Evolutionary conservation across 2,329 filamentous ascomycete genomes (phyloP).

Genomic region (Alternaria angustiovoidea): DNA sequence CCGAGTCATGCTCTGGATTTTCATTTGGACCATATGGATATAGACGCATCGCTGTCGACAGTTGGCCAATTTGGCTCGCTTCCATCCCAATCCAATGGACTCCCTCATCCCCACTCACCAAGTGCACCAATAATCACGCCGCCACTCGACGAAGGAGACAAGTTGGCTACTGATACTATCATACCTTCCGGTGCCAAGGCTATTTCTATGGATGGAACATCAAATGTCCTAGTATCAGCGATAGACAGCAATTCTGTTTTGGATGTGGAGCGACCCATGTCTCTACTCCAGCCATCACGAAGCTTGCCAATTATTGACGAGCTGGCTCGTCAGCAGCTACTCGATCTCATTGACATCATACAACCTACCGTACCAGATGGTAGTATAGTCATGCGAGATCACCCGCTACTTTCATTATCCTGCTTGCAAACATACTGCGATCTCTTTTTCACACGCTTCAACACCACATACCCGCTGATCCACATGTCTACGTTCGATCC

Average conservation of each 20-base stretch:
- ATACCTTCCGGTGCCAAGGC: neutral
- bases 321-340: constrained; percentile 51
- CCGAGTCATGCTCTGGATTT: constrained; percentile 34
- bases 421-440: constrained; percentile 66
- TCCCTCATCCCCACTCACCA: constrained; percentile 30
- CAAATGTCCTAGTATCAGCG: neutral
- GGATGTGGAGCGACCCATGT: constrained; percentile 46
- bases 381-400: constrained; percentile 56
- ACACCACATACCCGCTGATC: constrained; percentile 67
- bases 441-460: constrained; percentile 68
- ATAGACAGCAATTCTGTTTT: neutral
- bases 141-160: constrained; percentile 23
- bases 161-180: neutral
- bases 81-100: constrained; percentile 32
- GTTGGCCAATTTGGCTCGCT: constrained; percentile 32
- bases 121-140: constrained; percentile 29
- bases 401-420: constrained; percentile 60
- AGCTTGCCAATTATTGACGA: constrained; percentile 53
- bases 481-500: constrained; percentile 67
- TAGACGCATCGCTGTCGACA: constrained; percentile 33
- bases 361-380: constrained; percentile 60
- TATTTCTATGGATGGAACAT: neutral
- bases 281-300: constrained; percentile 43
- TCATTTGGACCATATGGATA: constrained; percentile 34
- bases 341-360: constrained; percentile 62